A percentile compares a stretch with the other conserved stretches of the same genome.
Evolutionary conservation across 1,284 basidiomycete genomes (phyloP).

Genomic region (Tilletia indica): DNA sequence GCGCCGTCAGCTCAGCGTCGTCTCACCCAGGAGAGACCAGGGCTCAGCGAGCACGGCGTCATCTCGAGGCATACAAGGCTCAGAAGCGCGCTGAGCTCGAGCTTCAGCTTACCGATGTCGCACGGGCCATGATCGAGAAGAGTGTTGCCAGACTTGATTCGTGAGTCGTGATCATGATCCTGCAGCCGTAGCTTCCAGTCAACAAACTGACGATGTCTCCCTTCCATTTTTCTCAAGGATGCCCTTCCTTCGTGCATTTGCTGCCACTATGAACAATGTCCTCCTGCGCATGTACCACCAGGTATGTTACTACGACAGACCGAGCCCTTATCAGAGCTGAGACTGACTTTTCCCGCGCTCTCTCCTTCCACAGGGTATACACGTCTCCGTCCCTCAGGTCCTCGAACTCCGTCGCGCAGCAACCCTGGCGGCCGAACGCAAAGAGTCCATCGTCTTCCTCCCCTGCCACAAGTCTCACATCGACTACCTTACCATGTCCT

Average conservation of each 20-base stretch:
- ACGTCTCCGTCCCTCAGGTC: conserved; percentile 48
- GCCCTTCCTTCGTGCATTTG: conserved; percentile 38
- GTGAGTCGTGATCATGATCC: conserved; percentile 2
- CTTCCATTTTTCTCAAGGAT: conserved; percentile 6
- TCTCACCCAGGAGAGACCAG: conserved; percentile 1
- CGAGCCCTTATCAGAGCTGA: too few relatives aligned
- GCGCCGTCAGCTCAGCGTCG: not conserved
- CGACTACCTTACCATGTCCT: conserved; percentile 47
- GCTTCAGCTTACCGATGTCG: conserved; percentile 41
- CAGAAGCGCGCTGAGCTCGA: conserved; percentile 43
- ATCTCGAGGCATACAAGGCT: conserved; percentile 10
- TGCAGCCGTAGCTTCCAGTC: not conserved
- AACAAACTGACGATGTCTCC: not conserved
- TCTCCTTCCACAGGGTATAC: conserved; percentile 31
- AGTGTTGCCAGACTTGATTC: conserved; percentile 45
- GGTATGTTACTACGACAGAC: not conserved
- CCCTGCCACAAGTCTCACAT: conserved; percentile 58
- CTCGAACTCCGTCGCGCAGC: conserved; percentile 51
- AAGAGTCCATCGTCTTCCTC: conserved; percentile 55
- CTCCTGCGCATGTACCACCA: conserved; percentile 55
- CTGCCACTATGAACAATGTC: conserved; percentile 54
- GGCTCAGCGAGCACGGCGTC: conserved; percentile 3
- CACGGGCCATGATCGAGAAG: conserved; percentile 37
- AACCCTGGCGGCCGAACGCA: conserved; percentile 46
- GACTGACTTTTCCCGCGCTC: too few relatives aligned